Conservation (phyloP, 768 basidiomycete species). For the Collybia mongolica region DNA sequence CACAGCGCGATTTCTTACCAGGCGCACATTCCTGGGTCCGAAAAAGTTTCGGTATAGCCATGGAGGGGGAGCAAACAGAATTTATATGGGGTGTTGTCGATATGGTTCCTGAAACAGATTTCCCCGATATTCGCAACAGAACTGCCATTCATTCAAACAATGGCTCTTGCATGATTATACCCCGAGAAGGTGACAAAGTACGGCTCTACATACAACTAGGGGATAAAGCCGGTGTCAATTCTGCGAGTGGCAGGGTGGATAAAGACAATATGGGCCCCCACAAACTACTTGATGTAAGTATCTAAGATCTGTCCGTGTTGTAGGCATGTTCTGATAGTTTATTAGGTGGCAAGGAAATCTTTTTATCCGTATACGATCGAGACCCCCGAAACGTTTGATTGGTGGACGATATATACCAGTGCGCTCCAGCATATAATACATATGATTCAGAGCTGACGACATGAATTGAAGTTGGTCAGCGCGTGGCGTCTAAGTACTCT, state of each 20-base stretch:
- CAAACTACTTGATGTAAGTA: constrained; percentile 49
- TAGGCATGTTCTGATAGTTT: background rate
- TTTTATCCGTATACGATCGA: constrained; percentile 55
- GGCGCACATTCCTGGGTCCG: constrained; percentile 86
- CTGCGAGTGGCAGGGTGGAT: constrained; percentile 49
- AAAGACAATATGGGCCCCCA: constrained; percentile 49
- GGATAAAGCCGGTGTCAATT: constrained; percentile 43
- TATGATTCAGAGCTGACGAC: no score
- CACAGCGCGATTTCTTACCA: constrained; percentile 20
- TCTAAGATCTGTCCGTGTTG: background rate
- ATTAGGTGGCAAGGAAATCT: constrained; percentile 53
- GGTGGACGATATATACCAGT: constrained; percentile 75
- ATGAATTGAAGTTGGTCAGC: constrained; percentile 64
- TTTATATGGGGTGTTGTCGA: constrained; percentile 86
- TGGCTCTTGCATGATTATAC: constrained; percentile 74
- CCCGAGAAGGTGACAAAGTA: constrained; percentile 66
- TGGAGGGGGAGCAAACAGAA: constrained; percentile 80
- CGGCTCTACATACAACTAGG: constrained; percentile 72
- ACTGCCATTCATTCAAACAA: constrained; percentile 66
- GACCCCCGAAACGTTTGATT: constrained; percentile 51
- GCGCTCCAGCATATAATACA: constrained; percentile 18
- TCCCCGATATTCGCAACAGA: constrained; percentile 73
- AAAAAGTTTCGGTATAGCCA: constrained; percentile 57
- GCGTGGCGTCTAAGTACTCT: constrained; percentile 65
- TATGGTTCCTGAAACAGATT: constrained; percentile 65